Conservation (phyloP, 2,329 filamentous ascomycete genomes). For the Pyrenophora tritici-repentis region DNA sequence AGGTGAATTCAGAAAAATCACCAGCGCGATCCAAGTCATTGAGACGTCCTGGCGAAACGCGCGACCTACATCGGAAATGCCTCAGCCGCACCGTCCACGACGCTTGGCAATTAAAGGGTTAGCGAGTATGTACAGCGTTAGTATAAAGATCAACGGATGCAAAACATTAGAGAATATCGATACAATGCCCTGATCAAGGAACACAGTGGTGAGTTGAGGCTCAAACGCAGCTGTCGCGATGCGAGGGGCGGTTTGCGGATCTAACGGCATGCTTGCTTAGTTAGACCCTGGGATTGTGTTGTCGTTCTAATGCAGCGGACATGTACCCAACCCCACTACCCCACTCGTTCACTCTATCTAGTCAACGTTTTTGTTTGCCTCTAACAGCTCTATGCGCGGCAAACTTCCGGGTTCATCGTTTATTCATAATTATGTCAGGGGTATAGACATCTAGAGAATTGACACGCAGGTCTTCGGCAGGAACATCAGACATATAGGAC, state of each 20-base stretch:
- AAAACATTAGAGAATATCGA: not conserved
- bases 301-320: not conserved
- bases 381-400: not conserved
- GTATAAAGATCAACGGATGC: not conserved
- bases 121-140: constrained; percentile 5
- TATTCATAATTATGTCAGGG: too few species aligned
- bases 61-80: constrained; percentile 1
- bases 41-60: constrained; percentile 3
- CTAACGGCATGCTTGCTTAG: constrained; percentile 9
- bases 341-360: not conserved
- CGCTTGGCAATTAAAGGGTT: constrained; percentile 19
- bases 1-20: not conserved
- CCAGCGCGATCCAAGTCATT: not conserved
- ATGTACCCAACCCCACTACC: not conserved
- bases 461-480: too few species aligned
- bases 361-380: not conserved
- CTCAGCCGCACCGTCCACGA: constrained; percentile 20
- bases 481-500: too few species aligned
- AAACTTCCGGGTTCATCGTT: too few species aligned
- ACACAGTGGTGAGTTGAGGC: not conserved
- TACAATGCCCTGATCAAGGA: not conserved
- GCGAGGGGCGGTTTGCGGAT: constrained; percentile 1
- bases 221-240: not conserved
- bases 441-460: too few species aligned
- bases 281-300: constrained; percentile 1